Evolutionary conservation across 2,329 filamentous ascomycete genomes (phyloP).

Genomic region (Sporothrix pseudoabietina): DNA sequence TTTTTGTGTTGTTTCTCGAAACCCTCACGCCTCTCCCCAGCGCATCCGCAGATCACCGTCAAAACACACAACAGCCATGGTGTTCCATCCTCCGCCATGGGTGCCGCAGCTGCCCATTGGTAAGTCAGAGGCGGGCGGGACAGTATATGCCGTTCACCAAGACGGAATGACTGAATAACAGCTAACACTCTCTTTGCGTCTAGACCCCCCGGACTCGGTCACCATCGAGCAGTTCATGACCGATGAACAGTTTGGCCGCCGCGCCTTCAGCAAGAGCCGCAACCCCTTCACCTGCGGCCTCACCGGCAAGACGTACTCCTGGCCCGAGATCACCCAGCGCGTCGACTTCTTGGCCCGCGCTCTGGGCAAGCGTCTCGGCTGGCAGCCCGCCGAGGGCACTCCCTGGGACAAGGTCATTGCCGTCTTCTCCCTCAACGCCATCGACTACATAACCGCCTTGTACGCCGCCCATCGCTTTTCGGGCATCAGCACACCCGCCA

Average conservation of each 20-base stretch:
- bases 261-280: conserved; percentile 60
- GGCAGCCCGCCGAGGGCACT: conserved; percentile 67
- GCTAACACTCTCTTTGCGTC: conserved; percentile 24
- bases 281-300: conserved; percentile 38
- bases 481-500: conserved; percentile 66
- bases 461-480: conserved; percentile 59
- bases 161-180: too few species aligned
- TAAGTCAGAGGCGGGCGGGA: conserved; percentile 38
- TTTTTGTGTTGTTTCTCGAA: neutral
- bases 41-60: neutral
- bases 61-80: conserved; percentile 43
- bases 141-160: neutral
- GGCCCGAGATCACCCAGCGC: conserved; percentile 29
- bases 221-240: conserved; percentile 77
- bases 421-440: conserved; percentile 72
- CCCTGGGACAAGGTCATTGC: conserved; percentile 78
- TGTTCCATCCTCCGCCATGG: conserved; percentile 64
- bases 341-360: conserved; percentile 44
- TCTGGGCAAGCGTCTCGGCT: conserved; percentile 67
- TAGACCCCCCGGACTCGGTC: conserved; percentile 70
- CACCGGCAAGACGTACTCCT: conserved; percentile 34
- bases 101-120: conserved; percentile 61
- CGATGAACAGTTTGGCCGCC: conserved; percentile 69
- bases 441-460: conserved; percentile 61
- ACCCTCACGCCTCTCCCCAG: neutral